A percentile compares a stretch with the other conserved stretches of the same genome.
phyloP scores from a whole-genome alignment of 768 basidiomycete genomes.

The Kwoniella bestiolae region DNA sequence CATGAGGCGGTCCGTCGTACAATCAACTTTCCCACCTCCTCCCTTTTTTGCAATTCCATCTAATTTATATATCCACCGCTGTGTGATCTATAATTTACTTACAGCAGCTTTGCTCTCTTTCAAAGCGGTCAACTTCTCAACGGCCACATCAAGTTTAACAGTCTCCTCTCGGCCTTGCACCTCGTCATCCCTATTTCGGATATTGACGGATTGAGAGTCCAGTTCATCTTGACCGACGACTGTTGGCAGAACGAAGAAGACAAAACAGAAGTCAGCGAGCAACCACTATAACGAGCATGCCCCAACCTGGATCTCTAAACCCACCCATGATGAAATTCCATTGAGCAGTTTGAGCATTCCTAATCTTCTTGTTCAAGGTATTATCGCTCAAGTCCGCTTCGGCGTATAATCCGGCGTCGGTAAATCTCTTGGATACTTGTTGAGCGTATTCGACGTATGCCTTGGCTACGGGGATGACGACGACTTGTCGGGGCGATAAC shows the following conservation, averaged over 20 bases:
- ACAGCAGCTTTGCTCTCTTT: constrained; percentile 66
- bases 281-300: neutral
- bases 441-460: constrained; percentile 89
- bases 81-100: constrained; percentile 62
- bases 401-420: constrained; percentile 74
- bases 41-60: neutral
- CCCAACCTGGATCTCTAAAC: constrained; percentile 37
- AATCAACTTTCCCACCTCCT: too few species aligned
- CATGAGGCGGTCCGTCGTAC: too few species aligned
- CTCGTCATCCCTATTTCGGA: constrained; percentile 95
- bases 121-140: constrained; percentile 71
- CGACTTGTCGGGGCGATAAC: constrained; percentile 92
- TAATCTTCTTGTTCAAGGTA: constrained; percentile 94
- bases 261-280: neutral
- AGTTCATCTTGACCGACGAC: constrained; percentile 95
- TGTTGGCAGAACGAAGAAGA: constrained; percentile 51
- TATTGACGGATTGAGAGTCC: constrained; percentile 83
- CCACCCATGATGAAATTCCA: constrained; percentile 96
- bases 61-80: neutral
- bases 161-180: constrained; percentile 69
- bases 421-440: constrained; percentile 72
- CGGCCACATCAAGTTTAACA: constrained; percentile 69
- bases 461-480: constrained; percentile 89
- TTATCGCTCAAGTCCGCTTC: constrained; percentile 92
- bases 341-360: constrained; percentile 95